phyloP scores from a whole-genome alignment of 192 early-diverging fungal genomes.

The Entophlyctis helioformis region DNA sequence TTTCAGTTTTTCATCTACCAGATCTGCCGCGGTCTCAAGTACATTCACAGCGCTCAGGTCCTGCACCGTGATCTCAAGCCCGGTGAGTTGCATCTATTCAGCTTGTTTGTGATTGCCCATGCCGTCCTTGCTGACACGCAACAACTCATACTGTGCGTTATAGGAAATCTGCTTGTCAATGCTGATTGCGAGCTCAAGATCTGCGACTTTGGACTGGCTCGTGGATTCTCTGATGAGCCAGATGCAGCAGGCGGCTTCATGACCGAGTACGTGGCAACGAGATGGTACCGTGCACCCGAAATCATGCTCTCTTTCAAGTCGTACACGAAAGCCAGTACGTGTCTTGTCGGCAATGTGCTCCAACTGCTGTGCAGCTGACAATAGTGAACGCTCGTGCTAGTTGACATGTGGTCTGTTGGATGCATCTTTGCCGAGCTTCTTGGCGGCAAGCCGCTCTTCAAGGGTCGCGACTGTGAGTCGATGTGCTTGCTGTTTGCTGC shows the following conservation, averaged over 20 bases:
- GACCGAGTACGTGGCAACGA: slow-evolving; percentile 99
- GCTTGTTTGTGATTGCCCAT: too few relatives aligned
- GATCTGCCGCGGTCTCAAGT: slow-evolving; percentile 77
- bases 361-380: too few relatives aligned
- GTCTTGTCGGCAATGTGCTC: too few relatives aligned
- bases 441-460: slow-evolving; percentile 86
- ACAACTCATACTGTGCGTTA: too few relatives aligned
- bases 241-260: slow-evolving; percentile 69
- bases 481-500: too few relatives aligned
- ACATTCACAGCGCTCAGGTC: slow-evolving; percentile 86
- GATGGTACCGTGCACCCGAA: slow-evolving; percentile 98
- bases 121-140: too few relatives aligned
- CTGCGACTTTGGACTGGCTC: slow-evolving; percentile 97
- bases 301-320: slow-evolving; percentile 98
- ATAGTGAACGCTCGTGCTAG: slow-evolving; percentile 8
- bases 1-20: slow-evolving; percentile 90
- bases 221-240: slow-evolving; percentile 66
- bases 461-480: slow-evolving; percentile 75
- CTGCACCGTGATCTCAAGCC: slow-evolving; percentile 96
- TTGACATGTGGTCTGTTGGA: slow-evolving; percentile 97
- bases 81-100: too few relatives aligned
- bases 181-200: slow-evolving; percentile 97
- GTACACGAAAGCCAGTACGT: slow-evolving; percentile 88
- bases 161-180: slow-evolving; percentile 85
- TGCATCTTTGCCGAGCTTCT: slow-evolving; percentile 98